Evolutionary conservation across 768 basidiomycete species (phyloP).

Genomic region (Cyclocybe cylindracea): DNA sequence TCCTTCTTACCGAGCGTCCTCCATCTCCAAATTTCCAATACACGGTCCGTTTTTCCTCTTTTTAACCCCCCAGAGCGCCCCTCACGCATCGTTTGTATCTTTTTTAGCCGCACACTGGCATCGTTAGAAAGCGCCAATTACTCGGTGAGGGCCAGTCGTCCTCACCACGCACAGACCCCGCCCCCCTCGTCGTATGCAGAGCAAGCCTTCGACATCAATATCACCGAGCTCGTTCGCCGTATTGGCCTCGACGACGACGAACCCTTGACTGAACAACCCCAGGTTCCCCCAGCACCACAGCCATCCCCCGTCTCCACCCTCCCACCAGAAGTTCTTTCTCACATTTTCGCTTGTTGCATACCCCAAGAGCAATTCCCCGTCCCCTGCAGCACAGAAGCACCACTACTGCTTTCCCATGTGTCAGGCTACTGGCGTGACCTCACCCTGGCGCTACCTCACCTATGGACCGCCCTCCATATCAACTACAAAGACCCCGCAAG

Average conservation of each 20-base stretch:
- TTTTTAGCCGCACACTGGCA: background rate
- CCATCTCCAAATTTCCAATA: no score
- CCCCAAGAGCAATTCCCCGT: conserved; percentile 25
- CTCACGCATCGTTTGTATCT: background rate
- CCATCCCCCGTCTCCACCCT: conserved; percentile 21
- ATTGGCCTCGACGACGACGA: conserved; percentile 6
- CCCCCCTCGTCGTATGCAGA: conserved; percentile 4
- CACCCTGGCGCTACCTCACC: conserved; percentile 24
- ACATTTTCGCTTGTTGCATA: conserved; percentile 29
- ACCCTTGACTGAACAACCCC: background rate
- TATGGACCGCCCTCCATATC: conserved; percentile 32
- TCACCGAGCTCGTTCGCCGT: conserved; percentile 7
- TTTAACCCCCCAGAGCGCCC: no score
- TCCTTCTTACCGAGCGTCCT: no score
- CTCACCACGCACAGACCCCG: background rate
- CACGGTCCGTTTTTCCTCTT: no score
- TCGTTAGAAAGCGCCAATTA: background rate
- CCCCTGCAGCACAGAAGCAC: conserved; percentile 24
- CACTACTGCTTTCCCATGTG: conserved; percentile 28
- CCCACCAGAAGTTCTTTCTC: conserved; percentile 29
- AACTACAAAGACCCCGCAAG: conserved; percentile 27
- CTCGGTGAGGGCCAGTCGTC: conserved; percentile 1
- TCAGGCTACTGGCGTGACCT: conserved; percentile 27
- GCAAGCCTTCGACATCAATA: conserved; percentile 1
- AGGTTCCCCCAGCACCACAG: background rate